These are phyloP conservation scores for Ephemerocybe angulata DNA, from an alignment of 768 basidiomycete species.

Conservation along the genomic window DNA sequence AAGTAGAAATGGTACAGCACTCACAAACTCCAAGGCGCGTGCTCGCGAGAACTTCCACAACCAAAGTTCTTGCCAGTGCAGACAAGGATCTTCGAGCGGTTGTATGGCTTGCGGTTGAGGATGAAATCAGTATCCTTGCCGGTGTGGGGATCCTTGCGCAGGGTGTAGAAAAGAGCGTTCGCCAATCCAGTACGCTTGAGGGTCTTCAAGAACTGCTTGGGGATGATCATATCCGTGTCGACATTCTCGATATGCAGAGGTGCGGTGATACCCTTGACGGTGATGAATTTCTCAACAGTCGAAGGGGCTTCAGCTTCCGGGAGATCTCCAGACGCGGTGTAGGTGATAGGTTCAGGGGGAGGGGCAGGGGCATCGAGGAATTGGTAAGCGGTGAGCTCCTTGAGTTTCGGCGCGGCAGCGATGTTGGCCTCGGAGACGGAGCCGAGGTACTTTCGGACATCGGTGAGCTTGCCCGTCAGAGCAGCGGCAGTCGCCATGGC, in stretches of 20 bases:
- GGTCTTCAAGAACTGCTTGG: constrained; percentile 91
- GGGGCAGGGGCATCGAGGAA: constrained; percentile 66
- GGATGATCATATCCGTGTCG: constrained; percentile 94
- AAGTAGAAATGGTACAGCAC: constrained; percentile 22
- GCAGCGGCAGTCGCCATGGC: constrained; percentile 94
- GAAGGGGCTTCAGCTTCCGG: constrained; percentile 44
- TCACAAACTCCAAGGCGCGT: constrained; percentile 85
- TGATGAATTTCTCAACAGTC: constrained; percentile 57
- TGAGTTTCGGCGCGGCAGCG: constrained; percentile 53
- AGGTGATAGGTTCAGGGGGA: constrained; percentile 45
- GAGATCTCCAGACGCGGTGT: constrained; percentile 30
- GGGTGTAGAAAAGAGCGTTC: constrained; percentile 76
- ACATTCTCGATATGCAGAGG: constrained; percentile 82
- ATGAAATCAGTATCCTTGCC: constrained; percentile 82
- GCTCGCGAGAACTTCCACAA: constrained; percentile 86
- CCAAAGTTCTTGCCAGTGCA: constrained; percentile 89
- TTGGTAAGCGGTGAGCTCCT: constrained; percentile 71
- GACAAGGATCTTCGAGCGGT: constrained; percentile 73
- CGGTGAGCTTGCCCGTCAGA: constrained; percentile 78
- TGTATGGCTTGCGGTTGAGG: constrained; percentile 76
- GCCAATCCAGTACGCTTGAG: constrained; percentile 87
- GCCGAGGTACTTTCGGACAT: constrained; percentile 74
- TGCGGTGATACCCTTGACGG: constrained; percentile 72
- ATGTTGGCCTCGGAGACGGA: constrained; percentile 39
- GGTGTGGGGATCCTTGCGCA: constrained; percentile 74